Percentiles rank a stretch among this genome's conserved stretches.
These are phyloP conservation scores for Zasmidium angulare DNA, from an alignment of 2,329 filamentous ascomycete genomes.

Conservation along the genomic window DNA sequence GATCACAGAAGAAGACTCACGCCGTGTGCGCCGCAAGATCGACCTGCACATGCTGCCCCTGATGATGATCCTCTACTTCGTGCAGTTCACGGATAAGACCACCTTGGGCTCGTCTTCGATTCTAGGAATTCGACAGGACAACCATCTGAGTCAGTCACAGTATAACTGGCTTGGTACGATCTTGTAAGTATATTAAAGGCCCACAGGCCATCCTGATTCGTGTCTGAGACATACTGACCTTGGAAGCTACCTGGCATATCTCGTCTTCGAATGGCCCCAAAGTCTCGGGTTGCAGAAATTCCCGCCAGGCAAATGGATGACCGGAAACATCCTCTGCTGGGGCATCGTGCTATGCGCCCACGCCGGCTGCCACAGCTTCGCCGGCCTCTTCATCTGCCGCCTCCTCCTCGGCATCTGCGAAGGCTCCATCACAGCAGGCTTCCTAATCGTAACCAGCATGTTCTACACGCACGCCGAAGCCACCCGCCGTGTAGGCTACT, in stretches of 20 bases:
- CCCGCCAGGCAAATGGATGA: conserved; percentile 61
- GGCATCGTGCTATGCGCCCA: conserved; percentile 75
- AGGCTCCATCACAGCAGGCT: conserved; percentile 32
- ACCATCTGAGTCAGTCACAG: conserved; percentile 53
- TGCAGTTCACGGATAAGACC: conserved; percentile 50
- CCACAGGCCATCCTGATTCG: too few relatives aligned
- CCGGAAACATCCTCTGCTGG: conserved; percentile 70
- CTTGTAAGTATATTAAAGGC: too few relatives aligned
- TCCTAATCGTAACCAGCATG: conserved; percentile 54
- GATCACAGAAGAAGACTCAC: conserved; percentile 10
- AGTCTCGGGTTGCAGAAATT: conserved; percentile 56
- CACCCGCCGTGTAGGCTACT: conserved; percentile 37
- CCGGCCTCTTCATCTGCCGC: conserved; percentile 63
- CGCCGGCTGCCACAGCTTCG: conserved; percentile 43
- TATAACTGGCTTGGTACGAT: conserved; percentile 63
- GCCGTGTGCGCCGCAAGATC: conserved; percentile 11
- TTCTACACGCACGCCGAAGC: conserved; percentile 51
- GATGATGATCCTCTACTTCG: conserved; percentile 39
- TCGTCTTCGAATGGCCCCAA: conserved; percentile 65
- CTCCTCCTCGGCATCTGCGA: conserved; percentile 56
- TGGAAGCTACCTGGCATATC: conserved; percentile 67
- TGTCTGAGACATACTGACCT: too few relatives aligned
- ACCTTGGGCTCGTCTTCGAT: conserved; percentile 38
- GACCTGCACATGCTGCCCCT: conserved; percentile 14
- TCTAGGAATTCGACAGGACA: conserved; percentile 56